Conservation (phyloP, 2,329 filamentous ascomycete genomes). For the Monosporascus sp. region DNA sequence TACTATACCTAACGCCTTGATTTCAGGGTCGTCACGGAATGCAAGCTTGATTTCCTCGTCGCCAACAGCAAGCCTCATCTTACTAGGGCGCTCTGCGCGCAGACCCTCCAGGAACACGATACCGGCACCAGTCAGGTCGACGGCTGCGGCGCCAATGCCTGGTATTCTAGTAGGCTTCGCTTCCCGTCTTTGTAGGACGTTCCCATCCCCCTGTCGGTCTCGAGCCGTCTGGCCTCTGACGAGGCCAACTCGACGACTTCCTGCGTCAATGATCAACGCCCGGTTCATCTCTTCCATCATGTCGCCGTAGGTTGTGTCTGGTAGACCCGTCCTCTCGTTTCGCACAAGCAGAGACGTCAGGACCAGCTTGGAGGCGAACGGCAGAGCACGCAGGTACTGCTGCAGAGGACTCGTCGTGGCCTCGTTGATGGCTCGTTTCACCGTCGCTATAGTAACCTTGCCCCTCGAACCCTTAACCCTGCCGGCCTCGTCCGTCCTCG, state of each 20-base stretch:
- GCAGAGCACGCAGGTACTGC: constrained; percentile 77
- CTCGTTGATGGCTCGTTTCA: constrained; percentile 92
- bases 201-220: not conserved
- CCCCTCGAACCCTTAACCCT: constrained; percentile 35
- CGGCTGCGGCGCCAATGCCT: constrained; percentile 62
- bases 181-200: constrained; percentile 18
- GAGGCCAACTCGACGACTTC: constrained; percentile 55
- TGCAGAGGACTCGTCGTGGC: constrained; percentile 90
- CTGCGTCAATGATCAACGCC: constrained; percentile 56
- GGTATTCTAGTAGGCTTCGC: constrained; percentile 15
- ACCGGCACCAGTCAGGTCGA: constrained; percentile 81
- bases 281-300: constrained; percentile 79
- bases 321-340: constrained; percentile 75
- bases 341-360: constrained; percentile 76
- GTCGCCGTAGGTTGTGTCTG: constrained; percentile 83
- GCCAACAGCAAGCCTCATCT: constrained; percentile 77
- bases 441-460: constrained; percentile 83
- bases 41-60: constrained; percentile 89
- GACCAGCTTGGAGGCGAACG: constrained; percentile 77
- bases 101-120: constrained; percentile 78
- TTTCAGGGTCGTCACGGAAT: constrained; percentile 80
- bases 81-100: constrained; percentile 78
- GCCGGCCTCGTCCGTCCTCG: constrained; percentile 21
- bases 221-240: constrained; percentile 30
- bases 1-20: constrained; percentile 68